Conservation (phyloP, 768 basidiomycete genomes). For the Leccinum obscurum region DNA sequence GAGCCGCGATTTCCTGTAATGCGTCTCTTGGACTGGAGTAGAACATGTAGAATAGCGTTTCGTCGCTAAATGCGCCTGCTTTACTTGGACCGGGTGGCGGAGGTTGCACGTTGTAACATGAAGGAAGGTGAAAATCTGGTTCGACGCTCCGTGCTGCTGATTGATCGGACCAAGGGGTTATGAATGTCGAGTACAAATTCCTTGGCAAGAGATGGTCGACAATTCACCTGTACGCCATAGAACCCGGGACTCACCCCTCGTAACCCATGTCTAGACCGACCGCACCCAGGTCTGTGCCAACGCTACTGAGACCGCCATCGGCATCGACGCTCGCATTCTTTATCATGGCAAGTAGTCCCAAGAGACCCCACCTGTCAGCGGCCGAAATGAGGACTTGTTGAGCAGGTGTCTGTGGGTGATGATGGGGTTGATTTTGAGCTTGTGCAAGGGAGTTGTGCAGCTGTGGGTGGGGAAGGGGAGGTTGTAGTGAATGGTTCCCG, state of each 20-base stretch:
- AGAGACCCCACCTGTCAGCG: constrained; percentile 92
- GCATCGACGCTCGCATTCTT: constrained; percentile 74
- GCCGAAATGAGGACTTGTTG: constrained; percentile 92
- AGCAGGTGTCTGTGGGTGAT: constrained; percentile 82
- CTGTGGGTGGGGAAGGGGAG: constrained; percentile 37
- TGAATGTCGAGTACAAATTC: constrained; percentile 88
- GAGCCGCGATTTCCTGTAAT: constrained; percentile 91
- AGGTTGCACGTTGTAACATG: constrained; percentile 91
- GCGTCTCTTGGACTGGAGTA: constrained; percentile 91
- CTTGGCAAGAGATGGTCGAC: constrained; percentile 36
- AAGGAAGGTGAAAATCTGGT: constrained; percentile 87
- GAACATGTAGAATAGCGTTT: constrained; percentile 98
- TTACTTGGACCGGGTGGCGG: constrained; percentile 81
- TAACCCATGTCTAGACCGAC: constrained; percentile 90
- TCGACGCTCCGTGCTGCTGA: constrained; percentile 83
- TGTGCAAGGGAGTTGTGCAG: constrained; percentile 32
- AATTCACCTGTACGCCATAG: constrained; percentile 17
- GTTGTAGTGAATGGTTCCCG: constrained; percentile 37
- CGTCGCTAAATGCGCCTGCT: constrained; percentile 86
- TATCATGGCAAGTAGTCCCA: constrained; percentile 84
- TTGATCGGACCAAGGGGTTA: constrained; percentile 95
- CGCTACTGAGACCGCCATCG: constrained; percentile 77
- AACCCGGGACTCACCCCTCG: constrained; percentile 62
- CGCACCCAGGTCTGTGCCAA: constrained; percentile 89
- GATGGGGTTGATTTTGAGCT: constrained; percentile 37